These are phyloP conservation scores for Psilocybe cubensis DNA, from an alignment of 768 basidiomycete genomes.

Conservation along the genomic window DNA sequence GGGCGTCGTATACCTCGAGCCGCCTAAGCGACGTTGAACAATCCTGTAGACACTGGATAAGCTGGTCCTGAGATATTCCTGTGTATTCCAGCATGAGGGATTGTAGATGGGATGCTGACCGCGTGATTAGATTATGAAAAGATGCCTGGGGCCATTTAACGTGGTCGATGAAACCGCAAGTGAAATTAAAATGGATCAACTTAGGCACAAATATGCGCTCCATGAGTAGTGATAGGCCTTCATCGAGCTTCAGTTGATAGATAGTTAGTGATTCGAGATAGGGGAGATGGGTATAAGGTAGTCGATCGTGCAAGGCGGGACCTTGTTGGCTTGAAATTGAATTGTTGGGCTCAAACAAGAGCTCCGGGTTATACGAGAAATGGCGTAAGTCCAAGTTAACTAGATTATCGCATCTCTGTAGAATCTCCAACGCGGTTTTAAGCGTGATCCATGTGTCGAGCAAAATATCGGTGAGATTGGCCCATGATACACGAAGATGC, in stretches of 20 bases:
- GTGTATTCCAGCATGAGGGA: conserved; percentile 23
- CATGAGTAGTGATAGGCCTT: conserved; percentile 24
- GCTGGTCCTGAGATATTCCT: conserved; percentile 21
- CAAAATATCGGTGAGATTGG: conserved; percentile 21
- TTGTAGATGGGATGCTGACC: conserved; percentile 17
- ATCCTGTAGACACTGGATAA: conserved; percentile 20
- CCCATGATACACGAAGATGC: conserved; percentile 20
- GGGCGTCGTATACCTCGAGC: conserved; percentile 22
- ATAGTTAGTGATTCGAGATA: conserved; percentile 20
- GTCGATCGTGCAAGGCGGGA: not conserved
- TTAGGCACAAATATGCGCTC: conserved; percentile 20
- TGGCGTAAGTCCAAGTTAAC: conserved; percentile 20
- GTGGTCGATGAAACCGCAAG: conserved; percentile 20
- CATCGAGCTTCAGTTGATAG: conserved; percentile 23
- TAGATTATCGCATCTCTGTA: conserved; percentile 21
- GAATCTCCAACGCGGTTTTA: conserved; percentile 20
- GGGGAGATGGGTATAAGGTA: conserved; percentile 12
- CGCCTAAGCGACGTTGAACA: conserved; percentile 14
- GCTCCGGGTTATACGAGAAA: conserved; percentile 15
- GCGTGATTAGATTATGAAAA: conserved; percentile 17
- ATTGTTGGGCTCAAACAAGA: not conserved
- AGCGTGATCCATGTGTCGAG: conserved; percentile 24
- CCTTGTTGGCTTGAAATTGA: not conserved
- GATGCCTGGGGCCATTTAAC: conserved; percentile 19
- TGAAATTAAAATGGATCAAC: conserved; percentile 17